Evolutionary conservation across 208 protist genomes (phyloP), one percentile per base, ranked within the genome.

Genomic region (Trypanosoma melophagium): DNA sequence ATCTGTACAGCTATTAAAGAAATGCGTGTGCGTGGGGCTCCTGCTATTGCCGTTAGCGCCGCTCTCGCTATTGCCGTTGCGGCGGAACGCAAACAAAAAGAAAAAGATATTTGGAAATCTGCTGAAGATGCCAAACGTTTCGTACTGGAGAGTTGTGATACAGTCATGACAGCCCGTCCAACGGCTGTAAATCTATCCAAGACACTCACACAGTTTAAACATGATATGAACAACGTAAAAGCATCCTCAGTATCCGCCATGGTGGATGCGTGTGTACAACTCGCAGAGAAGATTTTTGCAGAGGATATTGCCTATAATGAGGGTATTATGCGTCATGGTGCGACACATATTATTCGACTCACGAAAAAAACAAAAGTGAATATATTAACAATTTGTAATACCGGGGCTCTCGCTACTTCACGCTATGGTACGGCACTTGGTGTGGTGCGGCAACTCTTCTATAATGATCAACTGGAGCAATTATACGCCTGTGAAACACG

Each of bases 121-220:
- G 69, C 71, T 1, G 51, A 66, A 9, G 81, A 82, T 22, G 80
- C 72, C 13, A 76, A 81, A 25, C 21, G 42, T 24, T 96, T 91
- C 50, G 63, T 98, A 5, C 45, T 84, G 13, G 31, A 76, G 35
- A 89, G 85, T 71, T 90, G 95, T 58, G 90, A 94, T 70, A 90
- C 89, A 67, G 83, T 99, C 57, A 90, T 86, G 66, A 90, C 88
- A 9, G 94, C 91, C 52, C 87, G 97, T 19, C 97, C 97, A 10
- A 99, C 97, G 5, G 97, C 97, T 3, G 97, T 99, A 28, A 98
- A 98, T 83, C 87, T 99, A 0, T 96, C 90, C 60, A 96, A 97
- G 67, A 93, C 87, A 52, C 85, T 97, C 21, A 62, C 49, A 19
- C 69, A 91, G 19, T 52, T 97, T 3, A 85, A 92, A 64, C 22